A percentile compares a stretch with the other conserved stretches of the same genome.
Evolutionary conservation across 805 yeast species (phyloP).

Genomic region (Cyberlindnera meyerae): DNA sequence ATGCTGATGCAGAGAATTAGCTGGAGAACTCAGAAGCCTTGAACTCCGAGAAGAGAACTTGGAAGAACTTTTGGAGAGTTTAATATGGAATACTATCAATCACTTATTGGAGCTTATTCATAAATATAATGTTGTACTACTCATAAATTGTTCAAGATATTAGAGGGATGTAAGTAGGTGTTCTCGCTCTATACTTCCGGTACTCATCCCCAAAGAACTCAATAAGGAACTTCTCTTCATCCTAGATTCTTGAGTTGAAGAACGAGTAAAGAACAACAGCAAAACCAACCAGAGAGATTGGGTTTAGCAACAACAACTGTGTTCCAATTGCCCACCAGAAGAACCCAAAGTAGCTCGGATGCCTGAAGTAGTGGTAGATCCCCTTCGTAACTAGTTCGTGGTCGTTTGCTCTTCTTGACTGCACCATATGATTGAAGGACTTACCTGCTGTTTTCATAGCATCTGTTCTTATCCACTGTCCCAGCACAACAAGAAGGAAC

Average conservation of each 20-base stretch:
- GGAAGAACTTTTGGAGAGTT: conserved; percentile 17
- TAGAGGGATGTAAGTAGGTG: conserved; percentile 58
- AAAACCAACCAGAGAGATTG: conserved; percentile 53
- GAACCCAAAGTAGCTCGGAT: conserved; percentile 90
- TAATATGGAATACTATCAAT: not conserved
- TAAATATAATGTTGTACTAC: not conserved
- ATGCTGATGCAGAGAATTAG: not conserved
- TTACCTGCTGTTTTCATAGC: conserved; percentile 89
- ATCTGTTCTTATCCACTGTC: conserved; percentile 63
- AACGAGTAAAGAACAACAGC: conserved; percentile 57
- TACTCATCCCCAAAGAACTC: conserved; percentile 72
- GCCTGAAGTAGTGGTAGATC: conserved; percentile 62
- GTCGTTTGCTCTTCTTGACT: conserved; percentile 40
- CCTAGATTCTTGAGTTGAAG: conserved; percentile 59
- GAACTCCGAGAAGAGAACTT: conserved; percentile 17
- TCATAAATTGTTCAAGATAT: not conserved
- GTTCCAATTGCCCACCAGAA: conserved; percentile 92
- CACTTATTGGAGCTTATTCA: not conserved
- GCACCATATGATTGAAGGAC: conserved; percentile 81
- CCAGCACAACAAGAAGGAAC: conserved; percentile 39
- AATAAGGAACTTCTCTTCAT: conserved; percentile 64
- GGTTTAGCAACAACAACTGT: conserved; percentile 66
- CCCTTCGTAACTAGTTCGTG: conserved; percentile 76
- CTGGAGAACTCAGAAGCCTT: not conserved
- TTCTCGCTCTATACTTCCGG: conserved; percentile 40